phyloP scores from a whole-genome alignment of 352 stramenopile genomes.

The Phytophthora melonis region DNA sequence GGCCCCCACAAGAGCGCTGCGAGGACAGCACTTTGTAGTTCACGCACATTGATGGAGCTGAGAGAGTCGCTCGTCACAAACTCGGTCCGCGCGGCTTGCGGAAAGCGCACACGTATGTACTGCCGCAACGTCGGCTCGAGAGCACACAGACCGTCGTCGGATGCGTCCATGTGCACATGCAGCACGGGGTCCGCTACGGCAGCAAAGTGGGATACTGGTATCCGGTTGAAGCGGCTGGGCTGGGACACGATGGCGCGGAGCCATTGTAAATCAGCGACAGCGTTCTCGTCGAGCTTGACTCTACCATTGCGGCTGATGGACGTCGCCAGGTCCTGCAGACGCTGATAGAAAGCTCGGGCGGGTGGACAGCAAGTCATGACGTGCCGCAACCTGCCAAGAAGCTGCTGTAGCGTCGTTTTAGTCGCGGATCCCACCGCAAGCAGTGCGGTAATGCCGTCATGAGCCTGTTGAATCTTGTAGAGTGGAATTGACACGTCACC shows the following conservation, averaged over 20 bases:
- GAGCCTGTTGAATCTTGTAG: conserved; percentile 11
- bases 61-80: not conserved
- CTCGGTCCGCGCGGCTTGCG: not conserved
- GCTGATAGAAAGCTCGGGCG: too few species aligned
- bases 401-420: not conserved
- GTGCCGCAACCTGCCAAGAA: conserved; percentile 9
- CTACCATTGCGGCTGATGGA: not conserved
- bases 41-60: conserved; percentile 6
- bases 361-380: not conserved
- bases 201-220: not conserved
- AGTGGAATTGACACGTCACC: not conserved
- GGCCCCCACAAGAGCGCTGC: conserved; percentile 1
- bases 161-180: conserved; percentile 3
- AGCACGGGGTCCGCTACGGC: not conserved
- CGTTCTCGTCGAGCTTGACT: not conserved
- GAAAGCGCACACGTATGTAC: conserved; percentile 3
- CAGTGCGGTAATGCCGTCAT: not conserved
- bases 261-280: not conserved
- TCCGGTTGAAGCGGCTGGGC: not conserved
- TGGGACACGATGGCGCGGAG: not conserved
- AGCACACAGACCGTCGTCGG: not conserved
- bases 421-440: not conserved
- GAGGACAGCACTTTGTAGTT: too few species aligned
- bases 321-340: not conserved
- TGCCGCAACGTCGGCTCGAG: not conserved